Conservation (phyloP, 306 rosid genomes). For the Pyrus communis region DNA sequence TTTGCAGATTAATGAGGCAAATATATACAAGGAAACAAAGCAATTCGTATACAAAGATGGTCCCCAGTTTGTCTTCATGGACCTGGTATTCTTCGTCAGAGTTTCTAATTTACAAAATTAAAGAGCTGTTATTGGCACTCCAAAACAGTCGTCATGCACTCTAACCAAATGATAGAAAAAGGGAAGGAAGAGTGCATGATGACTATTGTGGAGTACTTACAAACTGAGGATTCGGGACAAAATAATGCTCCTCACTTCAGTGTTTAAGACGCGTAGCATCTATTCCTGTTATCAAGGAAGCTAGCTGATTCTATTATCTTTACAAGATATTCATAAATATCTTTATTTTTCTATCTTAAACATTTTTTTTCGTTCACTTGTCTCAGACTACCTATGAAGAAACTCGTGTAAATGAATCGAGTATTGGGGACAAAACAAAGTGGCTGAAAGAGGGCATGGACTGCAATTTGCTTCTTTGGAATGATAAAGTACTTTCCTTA, state of each 20-base stretch:
- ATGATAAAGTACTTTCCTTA: constrained; percentile 54
- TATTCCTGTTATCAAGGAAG: constrained; percentile 13
- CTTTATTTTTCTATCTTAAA: constrained; percentile 9
- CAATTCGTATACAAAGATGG: constrained; percentile 96
- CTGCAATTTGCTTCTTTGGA: constrained; percentile 85
- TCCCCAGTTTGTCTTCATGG: constrained; percentile 89
- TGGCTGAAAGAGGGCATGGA: constrained; percentile 98
- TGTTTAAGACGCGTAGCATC: neutral
- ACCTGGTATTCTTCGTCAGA: constrained; percentile 58
- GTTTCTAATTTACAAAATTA: neutral
- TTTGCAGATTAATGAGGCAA: constrained; percentile 64
- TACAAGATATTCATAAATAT: neutral
- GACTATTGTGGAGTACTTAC: too few species aligned
- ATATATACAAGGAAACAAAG: constrained; percentile 82
- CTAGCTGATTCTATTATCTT: constrained; percentile 5
- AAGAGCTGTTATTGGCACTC: too few species aligned
- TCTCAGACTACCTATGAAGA: constrained; percentile 74
- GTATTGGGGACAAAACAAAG: constrained; percentile 65
- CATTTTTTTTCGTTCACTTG: neutral
- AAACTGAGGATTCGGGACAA: too few species aligned
- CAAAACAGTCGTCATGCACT: too few species aligned
- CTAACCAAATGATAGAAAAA: too few species aligned
- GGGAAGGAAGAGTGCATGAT: too few species aligned
- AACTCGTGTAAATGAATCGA: constrained; percentile 56
- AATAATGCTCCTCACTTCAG: neutral